Conservation (phyloP, 108 stramenopile genomes). For the Fragilaria radians region DNA sequence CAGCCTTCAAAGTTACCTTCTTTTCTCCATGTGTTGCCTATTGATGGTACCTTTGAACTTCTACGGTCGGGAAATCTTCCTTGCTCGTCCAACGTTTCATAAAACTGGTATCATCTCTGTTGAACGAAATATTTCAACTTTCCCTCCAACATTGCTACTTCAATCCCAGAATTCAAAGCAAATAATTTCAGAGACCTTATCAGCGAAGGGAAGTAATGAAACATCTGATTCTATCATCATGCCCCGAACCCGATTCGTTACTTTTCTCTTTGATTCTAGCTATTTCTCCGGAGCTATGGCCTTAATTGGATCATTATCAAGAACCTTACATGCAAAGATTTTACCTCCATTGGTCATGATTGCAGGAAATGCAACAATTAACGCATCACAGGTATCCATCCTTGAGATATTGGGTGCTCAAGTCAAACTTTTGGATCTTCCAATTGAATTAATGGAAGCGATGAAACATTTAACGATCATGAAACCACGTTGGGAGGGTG, state of each 20-base stretch:
- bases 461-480: background rate
- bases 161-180: no score
- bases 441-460: background rate
- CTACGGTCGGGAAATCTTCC: no score
- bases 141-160: no score
- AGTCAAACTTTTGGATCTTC: background rate
- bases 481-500: background rate
- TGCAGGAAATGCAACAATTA: background rate
- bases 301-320: background rate
- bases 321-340: background rate
- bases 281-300: background rate
- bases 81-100: no score
- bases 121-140: no score
- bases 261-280: background rate
- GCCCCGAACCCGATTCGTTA: background rate
- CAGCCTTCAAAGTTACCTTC: no score
- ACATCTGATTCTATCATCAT: no score
- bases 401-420: background rate
- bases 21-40: no score
- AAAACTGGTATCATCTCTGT: no score
- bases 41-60: no score
- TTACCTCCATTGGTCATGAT: background rate
- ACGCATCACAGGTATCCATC: background rate
- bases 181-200: no score
- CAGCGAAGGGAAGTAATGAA: no score